Conservation (phyloP, 2,329 filamentous ascomycete species). For the Arthrinium puccinioides region DNA sequence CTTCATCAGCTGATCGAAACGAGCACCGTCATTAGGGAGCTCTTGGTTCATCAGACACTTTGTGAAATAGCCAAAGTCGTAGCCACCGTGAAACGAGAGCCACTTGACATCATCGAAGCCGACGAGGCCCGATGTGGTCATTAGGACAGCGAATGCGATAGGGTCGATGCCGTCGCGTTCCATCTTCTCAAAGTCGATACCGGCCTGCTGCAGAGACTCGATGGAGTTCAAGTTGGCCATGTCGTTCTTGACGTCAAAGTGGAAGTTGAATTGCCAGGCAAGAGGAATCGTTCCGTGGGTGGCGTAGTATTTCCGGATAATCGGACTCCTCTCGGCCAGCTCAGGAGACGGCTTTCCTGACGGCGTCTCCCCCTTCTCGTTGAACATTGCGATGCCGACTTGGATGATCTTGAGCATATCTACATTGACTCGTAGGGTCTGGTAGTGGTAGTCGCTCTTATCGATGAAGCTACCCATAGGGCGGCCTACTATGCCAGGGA, state of each 20-base stretch:
- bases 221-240: slow-evolving; percentile 98
- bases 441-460: slow-evolving; percentile 97
- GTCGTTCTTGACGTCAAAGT: slow-evolving; percentile 87
- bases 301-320: slow-evolving; percentile 28
- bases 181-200: slow-evolving; percentile 83
- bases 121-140: slow-evolving; percentile 88
- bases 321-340: slow-evolving; percentile 30
- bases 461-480: slow-evolving; percentile 92
- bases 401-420: slow-evolving; percentile 97
- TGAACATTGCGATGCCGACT: slow-evolving; percentile 90
- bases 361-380: slow-evolving; percentile 79
- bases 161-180: slow-evolving; percentile 88
- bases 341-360: slow-evolving; percentile 55
- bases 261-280: slow-evolving; percentile 99
- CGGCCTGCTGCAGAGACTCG: slow-evolving; percentile 79
- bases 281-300: slow-evolving; percentile 59
- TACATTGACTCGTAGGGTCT: slow-evolving; percentile 93
- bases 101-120: slow-evolving; percentile 84
- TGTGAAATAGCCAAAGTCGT: slow-evolving; percentile 95
- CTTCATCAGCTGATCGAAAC: slow-evolving; percentile 83
- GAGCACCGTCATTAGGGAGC: slow-evolving; percentile 80
- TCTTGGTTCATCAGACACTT: slow-evolving; percentile 82
- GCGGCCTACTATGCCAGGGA: slow-evolving; percentile 92
- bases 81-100: slow-evolving; percentile 96
- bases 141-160: slow-evolving; percentile 75